Evolutionary conservation across 2,329 filamentous ascomycete genomes (phyloP).

Genomic region (Aspergillus sp.): DNA sequence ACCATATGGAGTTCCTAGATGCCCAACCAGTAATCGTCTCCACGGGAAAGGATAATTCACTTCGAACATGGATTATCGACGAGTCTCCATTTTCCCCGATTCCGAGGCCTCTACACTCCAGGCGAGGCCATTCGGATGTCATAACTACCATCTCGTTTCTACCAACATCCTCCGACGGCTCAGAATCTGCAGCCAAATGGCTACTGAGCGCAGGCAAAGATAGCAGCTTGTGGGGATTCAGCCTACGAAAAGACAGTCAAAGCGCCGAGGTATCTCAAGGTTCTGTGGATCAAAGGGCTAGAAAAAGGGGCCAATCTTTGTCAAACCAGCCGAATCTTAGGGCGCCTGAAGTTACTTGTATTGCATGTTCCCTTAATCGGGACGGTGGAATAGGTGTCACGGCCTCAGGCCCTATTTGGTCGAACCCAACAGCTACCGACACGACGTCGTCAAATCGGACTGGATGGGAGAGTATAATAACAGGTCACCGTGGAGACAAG

Average conservation of each 20-base stretch:
- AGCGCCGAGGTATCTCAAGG: slow-evolving; percentile 93
- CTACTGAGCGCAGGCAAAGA: slow-evolving; percentile 86
- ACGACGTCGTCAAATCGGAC: slow-evolving; percentile 73
- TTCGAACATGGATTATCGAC: slow-evolving; percentile 97
- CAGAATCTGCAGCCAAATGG: slow-evolving; percentile 90
- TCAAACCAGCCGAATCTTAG: slow-evolving; percentile 59
- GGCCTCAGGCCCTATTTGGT: slow-evolving; percentile 79
- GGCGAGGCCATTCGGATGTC: slow-evolving; percentile 85
- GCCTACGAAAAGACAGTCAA: slow-evolving; percentile 88
- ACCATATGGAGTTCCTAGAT: slow-evolving; percentile 81
- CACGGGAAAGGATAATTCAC: slow-evolving; percentile 86
- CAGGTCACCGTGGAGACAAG: slow-evolving; percentile 81
- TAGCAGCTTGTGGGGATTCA: slow-evolving; percentile 94
- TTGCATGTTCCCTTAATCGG: slow-evolving; percentile 87
- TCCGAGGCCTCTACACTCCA: slow-evolving; percentile 78
- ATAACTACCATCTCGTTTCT: slow-evolving; percentile 82
- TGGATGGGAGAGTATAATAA: slow-evolving; percentile 96
- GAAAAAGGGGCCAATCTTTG: slow-evolving; percentile 56
- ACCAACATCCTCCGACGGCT: slow-evolving; percentile 83
- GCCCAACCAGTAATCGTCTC: slow-evolving; percentile 90
- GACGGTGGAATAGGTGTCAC: slow-evolving; percentile 90
- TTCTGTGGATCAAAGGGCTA: slow-evolving; percentile 80
- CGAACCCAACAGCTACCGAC: slow-evolving; percentile 68
- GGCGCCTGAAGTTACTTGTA: slow-evolving; percentile 85
- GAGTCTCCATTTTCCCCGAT: slow-evolving; percentile 84